Evolutionary conservation across 306 rosid species (phyloP), one percentile per base, ranked within the genome.

Genomic region (Castanea crenata): DNA sequence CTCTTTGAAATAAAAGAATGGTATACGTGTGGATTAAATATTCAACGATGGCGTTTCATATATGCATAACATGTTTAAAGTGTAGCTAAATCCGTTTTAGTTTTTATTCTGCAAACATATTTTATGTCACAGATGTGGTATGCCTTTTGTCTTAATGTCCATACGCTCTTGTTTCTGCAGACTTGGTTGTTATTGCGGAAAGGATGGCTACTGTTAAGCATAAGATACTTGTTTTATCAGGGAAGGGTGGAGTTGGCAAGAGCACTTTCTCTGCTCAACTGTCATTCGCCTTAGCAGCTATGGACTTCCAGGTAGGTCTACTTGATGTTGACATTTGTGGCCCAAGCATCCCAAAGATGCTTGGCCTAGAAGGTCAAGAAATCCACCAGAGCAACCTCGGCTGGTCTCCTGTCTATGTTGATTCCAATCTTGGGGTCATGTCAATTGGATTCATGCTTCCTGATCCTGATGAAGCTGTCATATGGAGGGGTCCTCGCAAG

Each of bases 371-470:
- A 86, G 92, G 97, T 77, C 94, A 94, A 77, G 93, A 86, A 67
- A 90, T 94, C 78, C 94, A 86, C 81, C 91, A 88, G 87, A 94
- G 98, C 92, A 92, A 89, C 88, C 94, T 94, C 13, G 98, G 97
- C 20, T 94, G 93, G 94, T 92, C 97, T 67, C 96, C 94, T 34
- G 94, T 94, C 11, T 38, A 38, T 38, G 46, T 38, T 38, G 46
- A 38, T 38, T 38, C 46, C 11, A 38, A 38, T 38, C 56, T 94
- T 16, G 98, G 97, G 31, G 97, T 92, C 72, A 91, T 92, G 97
- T 94, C 97, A 16, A 86, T 94, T 19, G 97, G 97, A 18, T 94
- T 94, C 83, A 87, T 92, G 98, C 88, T 94, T 78, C 85, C 91
- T 3, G 2, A 88, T 70, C 96, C 97, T 1, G 97, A 94, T 41